Conservation (phyloP, 495 filamentous ascomycete species). For the Aspergillus biplanus region DNA sequence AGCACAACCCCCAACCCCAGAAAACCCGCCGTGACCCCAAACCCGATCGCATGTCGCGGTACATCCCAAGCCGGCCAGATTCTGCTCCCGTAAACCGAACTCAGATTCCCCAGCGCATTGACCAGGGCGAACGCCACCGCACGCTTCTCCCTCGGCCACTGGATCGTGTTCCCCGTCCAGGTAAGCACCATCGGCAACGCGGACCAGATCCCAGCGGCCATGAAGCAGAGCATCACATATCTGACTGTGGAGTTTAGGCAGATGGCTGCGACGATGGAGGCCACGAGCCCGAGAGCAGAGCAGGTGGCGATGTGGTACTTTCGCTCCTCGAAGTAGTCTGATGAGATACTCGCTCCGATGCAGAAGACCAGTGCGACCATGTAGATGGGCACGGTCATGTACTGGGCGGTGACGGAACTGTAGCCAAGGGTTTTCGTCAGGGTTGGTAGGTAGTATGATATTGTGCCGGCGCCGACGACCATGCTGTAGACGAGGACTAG, state of each 20-base stretch:
- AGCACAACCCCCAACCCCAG: not conserved
- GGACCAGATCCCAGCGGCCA: not conserved
- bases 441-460: not conserved
- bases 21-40: not conserved
- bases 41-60: not conserved
- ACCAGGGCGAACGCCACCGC: not conserved
- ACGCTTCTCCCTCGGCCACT: not conserved
- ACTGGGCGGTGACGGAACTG: not conserved
- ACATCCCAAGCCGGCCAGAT: not conserved
- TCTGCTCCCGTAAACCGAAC: not conserved
- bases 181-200: not conserved
- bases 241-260: not conserved
- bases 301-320: not conserved
- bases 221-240: not conserved
- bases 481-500: not conserved
- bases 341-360: not conserved
- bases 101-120: not conserved
- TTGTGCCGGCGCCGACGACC: not conserved
- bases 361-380: not conserved
- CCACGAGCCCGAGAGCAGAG: not conserved
- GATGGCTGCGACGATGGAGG: not conserved
- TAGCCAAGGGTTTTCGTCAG: not conserved
- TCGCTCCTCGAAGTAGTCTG: not conserved
- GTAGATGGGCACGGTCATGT: not conserved
- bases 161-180: not conserved